Evolutionary conservation across 140 eudicot genomes (phyloP).

Genomic region (Oenanthe javanica): DNA sequence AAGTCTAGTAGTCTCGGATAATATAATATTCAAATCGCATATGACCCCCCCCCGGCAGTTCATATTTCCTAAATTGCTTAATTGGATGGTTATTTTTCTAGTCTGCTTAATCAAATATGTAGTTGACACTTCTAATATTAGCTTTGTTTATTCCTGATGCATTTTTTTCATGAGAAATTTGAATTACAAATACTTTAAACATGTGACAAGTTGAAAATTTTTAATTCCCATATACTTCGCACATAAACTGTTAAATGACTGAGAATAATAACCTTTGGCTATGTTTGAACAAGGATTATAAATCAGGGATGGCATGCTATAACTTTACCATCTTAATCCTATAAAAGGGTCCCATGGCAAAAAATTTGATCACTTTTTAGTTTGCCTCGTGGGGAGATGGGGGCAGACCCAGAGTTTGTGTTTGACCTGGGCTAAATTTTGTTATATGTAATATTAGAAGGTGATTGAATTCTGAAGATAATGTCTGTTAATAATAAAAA

Average conservation of each 20-base stretch:
- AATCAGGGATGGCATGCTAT: neutral
- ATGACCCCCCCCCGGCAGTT: neutral
- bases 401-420: too few relatives aligned
- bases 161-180: neutral
- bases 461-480: too few relatives aligned
- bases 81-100: neutral
- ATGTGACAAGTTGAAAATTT: neutral
- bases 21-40: neutral
- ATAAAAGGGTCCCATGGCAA: neutral
- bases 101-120: neutral
- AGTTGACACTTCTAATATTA: neutral
- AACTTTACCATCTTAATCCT: neutral
- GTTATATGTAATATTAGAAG: too few relatives aligned
- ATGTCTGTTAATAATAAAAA: too few relatives aligned
- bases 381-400: neutral
- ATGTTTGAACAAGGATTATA: neutral
- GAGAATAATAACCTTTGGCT: neutral
- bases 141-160: neutral
- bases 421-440: too few relatives aligned
- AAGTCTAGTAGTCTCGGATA: neutral
- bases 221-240: neutral
- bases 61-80: neutral
- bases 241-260: neutral
- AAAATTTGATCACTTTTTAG: neutral
- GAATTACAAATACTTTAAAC: neutral